These are phyloP conservation scores for Schizophyllum amplum DNA, from an alignment of 1,284 basidiomycete genomes.

Conservation along the genomic window DNA sequence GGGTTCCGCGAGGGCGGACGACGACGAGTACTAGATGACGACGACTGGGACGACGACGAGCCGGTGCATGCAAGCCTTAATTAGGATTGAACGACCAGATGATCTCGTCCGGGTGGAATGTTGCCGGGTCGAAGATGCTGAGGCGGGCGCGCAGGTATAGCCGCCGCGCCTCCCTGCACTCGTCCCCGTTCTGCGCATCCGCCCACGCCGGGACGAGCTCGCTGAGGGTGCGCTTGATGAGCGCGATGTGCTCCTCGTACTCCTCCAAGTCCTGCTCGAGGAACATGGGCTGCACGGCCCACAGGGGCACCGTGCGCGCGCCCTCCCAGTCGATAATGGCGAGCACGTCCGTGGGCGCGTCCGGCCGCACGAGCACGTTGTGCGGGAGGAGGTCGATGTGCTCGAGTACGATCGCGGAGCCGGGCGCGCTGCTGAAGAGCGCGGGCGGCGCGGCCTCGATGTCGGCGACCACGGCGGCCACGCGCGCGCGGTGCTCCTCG, in stretches of 20 bases:
- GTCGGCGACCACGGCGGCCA: neutral
- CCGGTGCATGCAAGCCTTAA: neutral
- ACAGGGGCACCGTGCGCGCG: slow-evolving; percentile 14
- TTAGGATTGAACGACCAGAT: neutral
- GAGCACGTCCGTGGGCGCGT: slow-evolving; percentile 11
- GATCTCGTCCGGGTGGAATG: neutral
- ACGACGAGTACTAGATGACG: too few relatives aligned
- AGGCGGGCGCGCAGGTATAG: neutral
- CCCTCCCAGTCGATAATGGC: slow-evolving; percentile 20
- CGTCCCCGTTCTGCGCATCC: neutral
- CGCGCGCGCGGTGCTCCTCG: neutral
- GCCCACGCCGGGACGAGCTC: neutral
- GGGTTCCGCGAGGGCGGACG: too few relatives aligned
- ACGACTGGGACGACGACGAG: too few relatives aligned
- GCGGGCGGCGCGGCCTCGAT: slow-evolving; percentile 2
- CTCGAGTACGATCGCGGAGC: slow-evolving; percentile 8
- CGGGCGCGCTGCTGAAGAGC: neutral
- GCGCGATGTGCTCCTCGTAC: neutral
- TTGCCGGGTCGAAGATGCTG: neutral
- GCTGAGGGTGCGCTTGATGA: neutral
- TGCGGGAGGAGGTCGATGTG: slow-evolving; percentile 12
- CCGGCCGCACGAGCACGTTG: slow-evolving; percentile 16
- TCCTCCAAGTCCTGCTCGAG: neutral
- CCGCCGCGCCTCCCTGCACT: neutral
- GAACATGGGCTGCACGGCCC: slow-evolving; percentile 3